phyloP scores from a whole-genome alignment of 768 basidiomycete genomes.

The Termitomyces sp. region DNA sequence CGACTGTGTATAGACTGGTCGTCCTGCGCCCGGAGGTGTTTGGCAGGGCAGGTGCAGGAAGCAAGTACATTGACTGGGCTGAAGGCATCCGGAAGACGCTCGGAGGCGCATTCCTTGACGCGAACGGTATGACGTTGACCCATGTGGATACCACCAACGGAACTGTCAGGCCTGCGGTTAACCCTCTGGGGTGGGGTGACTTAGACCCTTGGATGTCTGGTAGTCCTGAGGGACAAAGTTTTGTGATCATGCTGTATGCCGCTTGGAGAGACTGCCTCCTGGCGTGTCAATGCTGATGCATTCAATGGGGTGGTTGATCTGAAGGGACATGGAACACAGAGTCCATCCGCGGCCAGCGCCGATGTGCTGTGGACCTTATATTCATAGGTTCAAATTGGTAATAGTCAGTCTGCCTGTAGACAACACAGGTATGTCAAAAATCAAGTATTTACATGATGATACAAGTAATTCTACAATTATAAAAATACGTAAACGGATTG shows the following conservation, averaged over 20 bases:
- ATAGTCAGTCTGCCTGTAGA: too few relatives aligned
- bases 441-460: too few relatives aligned
- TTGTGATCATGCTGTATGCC: conserved; percentile 34
- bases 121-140: conserved; percentile 9
- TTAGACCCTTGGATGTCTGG: conserved; percentile 28
- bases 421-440: too few relatives aligned
- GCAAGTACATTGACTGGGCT: conserved; percentile 32
- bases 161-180: conserved; percentile 31
- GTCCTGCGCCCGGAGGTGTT: conserved; percentile 29
- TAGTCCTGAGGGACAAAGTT: conserved; percentile 35
- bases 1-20: conserved; percentile 28
- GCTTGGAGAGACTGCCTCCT: conserved; percentile 37
- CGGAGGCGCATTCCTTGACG: conserved; percentile 14
- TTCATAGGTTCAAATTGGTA: too few relatives aligned
- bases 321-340: too few relatives aligned
- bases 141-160: conserved; percentile 27
- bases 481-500: too few relatives aligned
- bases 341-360: too few relatives aligned
- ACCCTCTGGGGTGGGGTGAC: conserved; percentile 32
- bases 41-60: neutral
- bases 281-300: neutral
- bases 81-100: conserved; percentile 27
- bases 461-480: too few relatives aligned
- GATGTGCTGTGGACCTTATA: too few relatives aligned
- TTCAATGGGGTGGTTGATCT: too few relatives aligned